phyloP scores from a whole-genome alignment of 164 flowering plant genomes.

The Pachysandra terminalis region DNA sequence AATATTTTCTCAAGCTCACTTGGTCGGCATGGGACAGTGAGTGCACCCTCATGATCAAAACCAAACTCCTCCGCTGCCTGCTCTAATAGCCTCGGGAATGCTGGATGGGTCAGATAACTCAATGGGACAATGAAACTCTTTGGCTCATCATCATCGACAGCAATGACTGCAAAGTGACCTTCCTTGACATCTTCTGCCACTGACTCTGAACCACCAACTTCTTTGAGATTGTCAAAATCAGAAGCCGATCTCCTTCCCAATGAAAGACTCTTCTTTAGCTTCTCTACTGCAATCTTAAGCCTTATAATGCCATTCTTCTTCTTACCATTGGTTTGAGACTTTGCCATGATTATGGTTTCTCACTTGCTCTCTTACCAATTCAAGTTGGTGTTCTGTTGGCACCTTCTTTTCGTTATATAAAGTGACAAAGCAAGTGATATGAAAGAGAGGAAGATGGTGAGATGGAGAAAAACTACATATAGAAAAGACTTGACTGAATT shows the following conservation, averaged over 20 bases:
- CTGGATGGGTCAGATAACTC: constrained; percentile 36
- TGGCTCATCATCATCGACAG: constrained; percentile 29
- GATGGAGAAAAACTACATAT: no score
- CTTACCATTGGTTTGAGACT: constrained; percentile 12
- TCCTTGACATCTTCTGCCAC: constrained; percentile 61
- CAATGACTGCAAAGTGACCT: constrained; percentile 70
- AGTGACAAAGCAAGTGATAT: no score
- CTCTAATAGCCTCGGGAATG: constrained; percentile 45
- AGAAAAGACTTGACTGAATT: neutral
- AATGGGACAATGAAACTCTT: constrained; percentile 48
- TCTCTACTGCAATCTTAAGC: constrained; percentile 33
- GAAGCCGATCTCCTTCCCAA: constrained; percentile 19
- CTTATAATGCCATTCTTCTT: constrained; percentile 37
- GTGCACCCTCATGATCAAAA: constrained; percentile 49
- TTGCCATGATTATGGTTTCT: constrained; percentile 17
- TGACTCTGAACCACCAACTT: neutral
- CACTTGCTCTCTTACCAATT: neutral
- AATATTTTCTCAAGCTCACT: constrained; percentile 49
- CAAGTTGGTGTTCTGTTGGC: neutral
- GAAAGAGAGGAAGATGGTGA: neutral
- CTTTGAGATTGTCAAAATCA: constrained; percentile 10
- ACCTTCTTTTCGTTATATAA: no score
- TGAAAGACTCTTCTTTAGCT: constrained; percentile 38
- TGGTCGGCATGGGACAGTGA: constrained; percentile 53
- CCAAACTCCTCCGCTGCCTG: constrained; percentile 65